Base-by-base conservation (phyloP, 805 yeast species). In the Ogataea neopini region DNA sequence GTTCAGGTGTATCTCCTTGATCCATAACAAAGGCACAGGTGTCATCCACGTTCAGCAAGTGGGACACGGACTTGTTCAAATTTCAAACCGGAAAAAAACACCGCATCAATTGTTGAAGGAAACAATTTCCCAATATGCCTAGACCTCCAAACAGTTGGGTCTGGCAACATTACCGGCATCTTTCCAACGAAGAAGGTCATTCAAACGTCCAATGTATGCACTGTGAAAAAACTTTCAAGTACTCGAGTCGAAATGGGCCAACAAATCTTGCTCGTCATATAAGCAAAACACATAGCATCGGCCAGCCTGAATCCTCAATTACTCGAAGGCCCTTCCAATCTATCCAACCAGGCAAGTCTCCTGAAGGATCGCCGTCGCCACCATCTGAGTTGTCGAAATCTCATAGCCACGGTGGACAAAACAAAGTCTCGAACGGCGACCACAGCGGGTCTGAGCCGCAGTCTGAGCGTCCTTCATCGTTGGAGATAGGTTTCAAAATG, bases 131-230 rank as follows among this genome's bases (percentile, higher is more conserved):
- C 20, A 40, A 22, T 33, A 66, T 66, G 70, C 68, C 70, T 10
- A 56, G 70, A 45, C 69, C 70, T 8, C 67, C 68, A 40, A 62
- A 63, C 47, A 57, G 63, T 34, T 66, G 70, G 70, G 69, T 66
- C 3, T 66, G 70, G 69, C 63, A 62, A 40, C 67, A 66, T 40
- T 66, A 57, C 51, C 52, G 61, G n/a, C 66, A 58, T 30, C 44
- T 60, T 5, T 50, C 62, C 14, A 51, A 56, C 15, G 59, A 55
- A 13, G 59, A 51, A 3, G 50, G 45, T 18, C 48, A 45, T 36
- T 57, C 62, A 6, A 55, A 52, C 9, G 68, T 64, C 6, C 60
- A 59, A 44, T 66, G 71, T 45, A 44, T 56, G 18, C 51, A 56
- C 26, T 66, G 71, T 40, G 55, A 56, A 8, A 64, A 61, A 40